Evolutionary conservation across 1,284 basidiomycete species (phyloP).

Genomic region (Tylopilus orsonianus): DNA sequence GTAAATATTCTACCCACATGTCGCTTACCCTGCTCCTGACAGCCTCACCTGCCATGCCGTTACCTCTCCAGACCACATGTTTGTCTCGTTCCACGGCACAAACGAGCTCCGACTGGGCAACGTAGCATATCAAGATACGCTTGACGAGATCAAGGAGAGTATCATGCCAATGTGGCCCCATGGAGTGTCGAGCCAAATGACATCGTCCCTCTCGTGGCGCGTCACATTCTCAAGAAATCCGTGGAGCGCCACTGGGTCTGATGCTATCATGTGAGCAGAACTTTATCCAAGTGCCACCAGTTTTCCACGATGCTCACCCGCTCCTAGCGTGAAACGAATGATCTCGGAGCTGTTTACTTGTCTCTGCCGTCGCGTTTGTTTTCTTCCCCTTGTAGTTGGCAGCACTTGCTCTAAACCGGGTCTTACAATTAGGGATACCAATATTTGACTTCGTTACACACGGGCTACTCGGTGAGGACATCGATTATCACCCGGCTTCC

Average conservation of each 20-base stretch:
- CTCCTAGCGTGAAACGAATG: slow-evolving; percentile 42
- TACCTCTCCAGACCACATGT: slow-evolving; percentile 48
- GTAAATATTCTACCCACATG: slow-evolving; percentile 20
- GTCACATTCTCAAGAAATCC: slow-evolving; percentile 45
- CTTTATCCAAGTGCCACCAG: background rate
- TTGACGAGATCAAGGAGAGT: slow-evolving; percentile 42
- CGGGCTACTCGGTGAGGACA: slow-evolving; percentile 48
- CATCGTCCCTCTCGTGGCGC: slow-evolving; percentile 37
- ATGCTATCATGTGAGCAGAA: slow-evolving; percentile 41
- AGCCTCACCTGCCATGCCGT: slow-evolving; percentile 19
- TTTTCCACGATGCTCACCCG: slow-evolving; percentile 9
- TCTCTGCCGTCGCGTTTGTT: slow-evolving; percentile 40
- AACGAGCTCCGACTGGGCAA: slow-evolving; percentile 44
- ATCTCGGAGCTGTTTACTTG: slow-evolving; percentile 42
- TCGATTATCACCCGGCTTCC: background rate
- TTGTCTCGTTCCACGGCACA: slow-evolving; percentile 50
- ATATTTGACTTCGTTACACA: slow-evolving; percentile 62
- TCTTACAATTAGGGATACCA: slow-evolving; percentile 41
- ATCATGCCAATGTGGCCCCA: slow-evolving; percentile 49
- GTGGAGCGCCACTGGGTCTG: slow-evolving; percentile 42
- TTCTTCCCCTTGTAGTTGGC: background rate
- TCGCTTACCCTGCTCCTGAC: slow-evolving; percentile 3
- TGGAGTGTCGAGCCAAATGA: slow-evolving; percentile 37
- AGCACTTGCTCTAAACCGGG: slow-evolving; percentile 12
- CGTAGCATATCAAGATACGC: slow-evolving; percentile 36